Evolutionary conservation across 768 basidiomycete species (phyloP).

Genomic region (Lepiota subincarnata): DNA sequence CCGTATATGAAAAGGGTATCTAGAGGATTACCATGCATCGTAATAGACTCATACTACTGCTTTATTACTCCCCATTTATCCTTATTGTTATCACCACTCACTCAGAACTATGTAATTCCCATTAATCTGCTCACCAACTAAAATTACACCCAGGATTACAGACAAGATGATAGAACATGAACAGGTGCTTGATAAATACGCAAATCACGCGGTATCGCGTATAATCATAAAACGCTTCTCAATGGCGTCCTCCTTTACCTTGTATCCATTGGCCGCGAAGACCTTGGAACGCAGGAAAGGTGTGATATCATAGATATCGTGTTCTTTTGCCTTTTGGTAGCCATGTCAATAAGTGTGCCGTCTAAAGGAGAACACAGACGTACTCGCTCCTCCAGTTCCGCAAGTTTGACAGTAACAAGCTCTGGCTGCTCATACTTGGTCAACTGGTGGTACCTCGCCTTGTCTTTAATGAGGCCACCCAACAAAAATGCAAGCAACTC

Average conservation of each 20-base stretch:
- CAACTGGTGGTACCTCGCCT: constrained; percentile 77
- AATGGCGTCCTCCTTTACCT: constrained; percentile 57
- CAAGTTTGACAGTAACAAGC: constrained; percentile 65
- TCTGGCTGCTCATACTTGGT: constrained; percentile 77
- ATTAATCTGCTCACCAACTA: constrained; percentile 15
- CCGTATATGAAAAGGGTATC: neutral
- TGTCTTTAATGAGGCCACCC: constrained; percentile 90
- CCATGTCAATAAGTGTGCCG: constrained; percentile 1
- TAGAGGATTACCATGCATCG: neutral
- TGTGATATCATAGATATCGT: constrained; percentile 89
- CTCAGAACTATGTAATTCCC: neutral
- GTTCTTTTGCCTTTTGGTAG: constrained; percentile 77
- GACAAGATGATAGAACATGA: neutral
- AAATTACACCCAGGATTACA: constrained; percentile 5
- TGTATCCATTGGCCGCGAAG: constrained; percentile 88
- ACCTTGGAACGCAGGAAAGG: constrained; percentile 84
- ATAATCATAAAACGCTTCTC: constrained; percentile 54
- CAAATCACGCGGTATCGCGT: constrained; percentile 12
- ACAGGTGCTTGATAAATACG: constrained; percentile 18
- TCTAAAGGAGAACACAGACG: constrained; percentile 21
- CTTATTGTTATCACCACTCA: constrained; percentile 10
- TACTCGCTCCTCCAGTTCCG: constrained; percentile 87
- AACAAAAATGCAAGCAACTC: constrained; percentile 93
- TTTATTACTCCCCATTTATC: neutral
- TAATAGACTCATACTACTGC: neutral